Conservation (phyloP, 768 basidiomycete species). For the Termitomyces eurrhizus region DNA sequence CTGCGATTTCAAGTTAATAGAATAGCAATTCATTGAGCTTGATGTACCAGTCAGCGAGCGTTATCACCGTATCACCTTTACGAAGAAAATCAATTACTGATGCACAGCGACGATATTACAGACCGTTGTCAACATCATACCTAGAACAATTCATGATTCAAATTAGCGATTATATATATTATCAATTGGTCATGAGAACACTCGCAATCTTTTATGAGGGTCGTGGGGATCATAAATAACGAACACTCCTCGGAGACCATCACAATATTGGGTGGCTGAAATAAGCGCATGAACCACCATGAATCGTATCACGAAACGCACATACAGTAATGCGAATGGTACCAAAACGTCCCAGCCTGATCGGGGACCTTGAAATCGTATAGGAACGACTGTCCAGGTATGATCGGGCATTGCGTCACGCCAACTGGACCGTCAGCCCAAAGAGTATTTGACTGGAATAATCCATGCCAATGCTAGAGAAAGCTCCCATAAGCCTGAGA, state of each 20-base stretch:
- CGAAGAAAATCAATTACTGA: background rate
- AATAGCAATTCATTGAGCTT: background rate
- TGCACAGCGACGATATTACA: background rate
- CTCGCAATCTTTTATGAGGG: background rate
- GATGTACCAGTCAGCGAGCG: constrained; percentile 45
- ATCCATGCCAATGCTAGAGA: constrained; percentile 4
- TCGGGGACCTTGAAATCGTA: background rate
- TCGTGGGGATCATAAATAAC: constrained; percentile 33
- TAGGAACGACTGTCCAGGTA: constrained; percentile 1
- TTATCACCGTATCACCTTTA: constrained; percentile 39
- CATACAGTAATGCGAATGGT: constrained; percentile 7
- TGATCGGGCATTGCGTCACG: constrained; percentile 3
- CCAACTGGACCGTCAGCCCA: constrained; percentile 3
- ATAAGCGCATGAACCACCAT: background rate
- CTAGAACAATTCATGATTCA: background rate
- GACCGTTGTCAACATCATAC: constrained; percentile 33
- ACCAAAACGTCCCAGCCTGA: constrained; percentile 6
- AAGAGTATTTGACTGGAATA: background rate
- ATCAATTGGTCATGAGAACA: background rate
- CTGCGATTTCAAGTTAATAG: constrained; percentile 15
- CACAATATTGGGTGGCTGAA: constrained; percentile 12
- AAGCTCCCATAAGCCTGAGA: background rate
- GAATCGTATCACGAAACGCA: background rate
- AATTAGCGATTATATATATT: constrained; percentile 5
- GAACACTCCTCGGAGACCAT: constrained; percentile 13